Base-by-base conservation (phyloP, 179 eudicot genomes). In the Beta corolliflora region DNA sequence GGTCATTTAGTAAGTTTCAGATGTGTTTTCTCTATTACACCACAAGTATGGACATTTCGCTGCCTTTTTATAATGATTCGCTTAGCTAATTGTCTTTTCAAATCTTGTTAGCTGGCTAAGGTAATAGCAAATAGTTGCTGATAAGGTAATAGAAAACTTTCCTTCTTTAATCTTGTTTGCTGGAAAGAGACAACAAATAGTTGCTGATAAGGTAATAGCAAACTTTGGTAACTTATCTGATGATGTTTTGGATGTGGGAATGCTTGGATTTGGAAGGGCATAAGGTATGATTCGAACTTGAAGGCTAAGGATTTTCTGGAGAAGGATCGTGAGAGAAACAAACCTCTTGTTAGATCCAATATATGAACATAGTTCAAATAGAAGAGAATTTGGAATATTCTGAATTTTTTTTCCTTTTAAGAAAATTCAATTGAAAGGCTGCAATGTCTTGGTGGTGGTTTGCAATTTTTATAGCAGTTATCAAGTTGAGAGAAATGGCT, bases 1-100 rank as follows among this genome's bases (percentile, higher is more conserved):
- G 95, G 86, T 81, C 92, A 89, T 77, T 84, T 90, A 77, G 99
- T 95, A 88, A 91, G 98, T 90, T 46, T 71, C 50, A 54, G 76
- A 66, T 75, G 11, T 60, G 52, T 31, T 45, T 65, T 31, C 58
- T 23, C 61, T 75, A 64, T 45, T 69, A 7, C 21, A 19, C 46
- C 36, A 4, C 72, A 60, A 0, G 14, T 76, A 12, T 56, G 80
- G 60, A 5, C 1, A 7, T 48, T 11, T 14, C 48, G 58, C 74
- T 14, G 41, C 1, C 41, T 61, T 44, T 14, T 54, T 52, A 61
- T 23, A 12, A 21, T 5, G 66, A 11, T 66, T 5, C 4, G 13
- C 19, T 12, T 5, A 31, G 18, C 23, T 15, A 23, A 21, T 16
- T 18, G 11, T 4, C 73, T 18, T n/a, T 14, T 29, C 36, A 31